phyloP scores from a whole-genome alignment of 305 asterid genomes.

The Fraxinus nigra region DNA sequence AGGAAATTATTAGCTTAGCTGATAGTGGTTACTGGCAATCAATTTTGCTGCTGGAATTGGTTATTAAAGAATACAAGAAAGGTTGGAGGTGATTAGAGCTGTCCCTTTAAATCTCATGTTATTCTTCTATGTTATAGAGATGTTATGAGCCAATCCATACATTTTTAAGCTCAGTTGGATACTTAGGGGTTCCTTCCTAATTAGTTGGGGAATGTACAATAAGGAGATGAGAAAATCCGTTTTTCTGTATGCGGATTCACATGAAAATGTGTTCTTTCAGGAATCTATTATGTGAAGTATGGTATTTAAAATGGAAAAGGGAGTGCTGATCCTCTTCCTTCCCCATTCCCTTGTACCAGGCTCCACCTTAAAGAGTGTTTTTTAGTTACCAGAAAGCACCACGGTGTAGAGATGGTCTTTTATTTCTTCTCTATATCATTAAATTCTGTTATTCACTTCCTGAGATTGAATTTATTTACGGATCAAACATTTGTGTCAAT shows the following conservation, averaged over 20 bases:
- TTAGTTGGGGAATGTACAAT: not conserved
- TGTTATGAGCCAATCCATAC: not conserved
- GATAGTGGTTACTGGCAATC: not conserved
- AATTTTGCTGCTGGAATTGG: not conserved
- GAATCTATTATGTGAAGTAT: not conserved
- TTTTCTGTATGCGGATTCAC: not conserved
- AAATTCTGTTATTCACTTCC: not conserved
- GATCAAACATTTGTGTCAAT: not conserved
- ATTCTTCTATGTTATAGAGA: not conserved
- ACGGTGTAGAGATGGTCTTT: not conserved
- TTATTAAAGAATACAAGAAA: not conserved
- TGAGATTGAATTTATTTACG: not conserved
- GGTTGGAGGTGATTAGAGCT: not conserved
- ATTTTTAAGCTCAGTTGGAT: not conserved
- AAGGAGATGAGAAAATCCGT: not conserved
- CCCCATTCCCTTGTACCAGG: not conserved
- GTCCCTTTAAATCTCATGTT: not conserved
- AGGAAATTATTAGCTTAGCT: not conserved
- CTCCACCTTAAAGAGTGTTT: not conserved
- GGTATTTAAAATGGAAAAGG: not conserved
- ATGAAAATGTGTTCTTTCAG: not conserved
- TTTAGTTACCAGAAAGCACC: not conserved
- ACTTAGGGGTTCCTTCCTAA: not conserved
- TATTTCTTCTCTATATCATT: not conserved
- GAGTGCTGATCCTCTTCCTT: not conserved